Conservation (phyloP, 75 land plant species). For the Cunninghamia lanceolata region DNA sequence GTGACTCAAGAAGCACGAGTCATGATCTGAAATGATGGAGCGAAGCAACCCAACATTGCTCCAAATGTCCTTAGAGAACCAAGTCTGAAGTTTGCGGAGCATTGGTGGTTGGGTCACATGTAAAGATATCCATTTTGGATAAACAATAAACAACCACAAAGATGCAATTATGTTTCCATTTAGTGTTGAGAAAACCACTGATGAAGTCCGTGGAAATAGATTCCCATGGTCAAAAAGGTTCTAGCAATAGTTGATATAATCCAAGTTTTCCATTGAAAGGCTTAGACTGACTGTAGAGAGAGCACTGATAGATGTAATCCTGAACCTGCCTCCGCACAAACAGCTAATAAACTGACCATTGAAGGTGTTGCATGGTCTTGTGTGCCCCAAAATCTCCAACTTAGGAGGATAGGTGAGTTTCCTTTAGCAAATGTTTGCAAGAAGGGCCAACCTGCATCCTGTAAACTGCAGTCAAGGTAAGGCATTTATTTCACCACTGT, state of each 20-base stretch:
- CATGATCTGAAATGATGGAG: background rate
- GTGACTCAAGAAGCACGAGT: background rate
- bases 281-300: no score
- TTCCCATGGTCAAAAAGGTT: no score
- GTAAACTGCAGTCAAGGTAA: background rate
- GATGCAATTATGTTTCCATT: background rate
- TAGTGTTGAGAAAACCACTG: no score
- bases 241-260: no score
- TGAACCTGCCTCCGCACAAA: background rate
- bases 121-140: background rate
- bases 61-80: background rate
- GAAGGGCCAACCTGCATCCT: background rate
- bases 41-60: background rate
- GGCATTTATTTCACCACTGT: background rate
- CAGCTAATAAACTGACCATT: background rate
- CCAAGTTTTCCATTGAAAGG: no score
- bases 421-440: background rate
- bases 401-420: background rate
- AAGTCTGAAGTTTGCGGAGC: background rate
- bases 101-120: background rate
- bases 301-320: no score
- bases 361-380: background rate
- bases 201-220: no score
- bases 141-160: background rate
- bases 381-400: background rate